Base-by-base conservation (phyloP, 768 basidiomycete species). In the Termitomyces sp. region DNA sequence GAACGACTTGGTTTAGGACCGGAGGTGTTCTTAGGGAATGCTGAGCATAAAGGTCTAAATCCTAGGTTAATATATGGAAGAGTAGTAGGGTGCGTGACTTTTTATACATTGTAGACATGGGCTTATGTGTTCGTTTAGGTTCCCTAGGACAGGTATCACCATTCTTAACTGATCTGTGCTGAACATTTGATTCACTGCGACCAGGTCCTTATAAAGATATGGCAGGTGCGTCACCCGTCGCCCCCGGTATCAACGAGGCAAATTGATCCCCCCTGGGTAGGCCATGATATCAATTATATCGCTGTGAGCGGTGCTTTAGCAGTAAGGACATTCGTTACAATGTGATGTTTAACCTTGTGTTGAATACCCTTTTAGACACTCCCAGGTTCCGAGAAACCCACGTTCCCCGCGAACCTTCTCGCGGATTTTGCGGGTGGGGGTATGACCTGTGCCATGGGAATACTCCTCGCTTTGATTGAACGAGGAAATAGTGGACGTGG, bases 391-490 rank as follows among this genome's bases (percentile, higher is more conserved):
- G 83, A 82, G 11, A 88, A 86, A 65, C 92, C 92, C 0, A 74
- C 72, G 40, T 89, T 88, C 60, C 92, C 92, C 8, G 71, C 89
- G 46, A 94, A 94, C 67, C 69, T 93, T 14, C 78, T 94, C 5
- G 91, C 86, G 11, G 92, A 93, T 68, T 93, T 94, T 71, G 92
- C 88, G 1, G 92, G 91, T 3, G 92, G 92, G 5, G 91, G 91
- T 7, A 70, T 91, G 34, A 81, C 84, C 63, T 91, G 88, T 63
- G 89, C 82, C 0, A 71, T 85, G 31, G 90, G 91, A 5, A 86
- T 93, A 56, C 78, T 94, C 11, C 78, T 92, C 7, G 92, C 92
- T 0, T 75, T 94, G 12, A 68, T 91, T 37, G 88, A 91, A 64
- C 83, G 91, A 50, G 76, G 74, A 32, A 81, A 72, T 62, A 91